Conservation (phyloP, 345 rosid genomes). For the Salix caprea region DNA sequence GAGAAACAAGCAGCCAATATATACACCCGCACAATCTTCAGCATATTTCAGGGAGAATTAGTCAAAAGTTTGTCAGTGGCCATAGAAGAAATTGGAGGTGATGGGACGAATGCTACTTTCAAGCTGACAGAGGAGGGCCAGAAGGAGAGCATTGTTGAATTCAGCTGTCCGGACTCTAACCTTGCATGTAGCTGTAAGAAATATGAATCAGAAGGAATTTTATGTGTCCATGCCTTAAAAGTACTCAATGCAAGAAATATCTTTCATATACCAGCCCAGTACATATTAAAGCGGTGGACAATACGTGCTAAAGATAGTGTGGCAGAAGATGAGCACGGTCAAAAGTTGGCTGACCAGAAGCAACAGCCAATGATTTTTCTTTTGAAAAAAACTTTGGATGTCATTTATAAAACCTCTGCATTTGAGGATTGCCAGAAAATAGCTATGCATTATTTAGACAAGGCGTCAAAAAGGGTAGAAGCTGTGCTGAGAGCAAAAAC, state of each 20-base stretch:
- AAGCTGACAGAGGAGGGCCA: constrained; percentile 1
- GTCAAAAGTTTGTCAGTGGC: neutral
- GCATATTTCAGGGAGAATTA: constrained; percentile 11
- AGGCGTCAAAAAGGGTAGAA: constrained; percentile 7
- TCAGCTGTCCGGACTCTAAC: neutral
- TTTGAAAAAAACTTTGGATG: constrained; percentile 3
- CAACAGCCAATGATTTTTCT: neutral
- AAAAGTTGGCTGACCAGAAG: neutral
- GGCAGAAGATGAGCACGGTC: neutral
- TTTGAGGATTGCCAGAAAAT: neutral
- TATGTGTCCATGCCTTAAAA: constrained; percentile 23
- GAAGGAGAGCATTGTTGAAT: constrained; percentile 14
- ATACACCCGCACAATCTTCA: constrained; percentile 14
- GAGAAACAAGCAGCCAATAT: constrained; percentile 17
- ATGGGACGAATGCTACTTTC: constrained; percentile 1
- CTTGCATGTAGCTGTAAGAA: constrained; percentile 19
- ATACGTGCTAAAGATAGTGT: constrained; percentile 17
- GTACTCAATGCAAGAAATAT: constrained; percentile 16
- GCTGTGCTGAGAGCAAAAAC: neutral
- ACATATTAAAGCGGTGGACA: constrained; percentile 26
- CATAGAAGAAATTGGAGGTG: neutral
- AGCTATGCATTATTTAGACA: constrained; percentile 3
- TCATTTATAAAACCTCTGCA: no score
- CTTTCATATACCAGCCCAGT: constrained; percentile 16
- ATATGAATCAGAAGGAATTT: constrained; percentile 23